These are phyloP conservation scores for Carnegiea gigantea DNA, from an alignment of 179 eudicot species.

Conservation along the genomic window DNA sequence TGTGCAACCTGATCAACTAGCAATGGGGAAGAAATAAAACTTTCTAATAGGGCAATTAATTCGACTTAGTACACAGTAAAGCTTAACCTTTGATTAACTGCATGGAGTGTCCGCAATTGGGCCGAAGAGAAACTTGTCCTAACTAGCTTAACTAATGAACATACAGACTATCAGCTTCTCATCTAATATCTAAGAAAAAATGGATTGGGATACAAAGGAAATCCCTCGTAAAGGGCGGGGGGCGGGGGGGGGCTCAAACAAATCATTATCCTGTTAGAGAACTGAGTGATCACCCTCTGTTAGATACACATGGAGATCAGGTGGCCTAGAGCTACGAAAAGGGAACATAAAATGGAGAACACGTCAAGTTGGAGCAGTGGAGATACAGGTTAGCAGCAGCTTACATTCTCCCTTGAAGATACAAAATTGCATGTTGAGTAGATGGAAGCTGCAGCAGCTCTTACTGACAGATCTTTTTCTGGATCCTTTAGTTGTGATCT, in stretches of 20 bases:
- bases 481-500: neutral
- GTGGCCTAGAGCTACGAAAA: neutral
- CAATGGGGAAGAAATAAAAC: neutral
- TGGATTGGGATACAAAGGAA: neutral
- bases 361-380: neutral
- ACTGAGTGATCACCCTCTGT: neutral
- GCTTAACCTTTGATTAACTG: neutral
- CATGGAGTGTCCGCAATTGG: neutral
- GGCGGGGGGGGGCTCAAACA: neutral
- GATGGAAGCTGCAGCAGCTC: conserved; percentile 8
- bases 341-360: neutral
- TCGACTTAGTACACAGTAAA: neutral
- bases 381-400: neutral
- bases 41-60: neutral
- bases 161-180: conserved; percentile 5
- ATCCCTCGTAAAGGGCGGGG: neutral
- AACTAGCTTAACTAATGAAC: neutral
- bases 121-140: neutral
- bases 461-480: conserved; percentile 9
- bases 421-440: conserved; percentile 5
- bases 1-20: neutral
- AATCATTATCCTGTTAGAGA: neutral
- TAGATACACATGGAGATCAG: neutral
- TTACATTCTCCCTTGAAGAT: conserved; percentile 1
- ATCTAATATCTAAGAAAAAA: neutral